phyloP scores from a whole-genome alignment of 805 yeast genomes.

The Schizosaccharomyces octosporus region DNA sequence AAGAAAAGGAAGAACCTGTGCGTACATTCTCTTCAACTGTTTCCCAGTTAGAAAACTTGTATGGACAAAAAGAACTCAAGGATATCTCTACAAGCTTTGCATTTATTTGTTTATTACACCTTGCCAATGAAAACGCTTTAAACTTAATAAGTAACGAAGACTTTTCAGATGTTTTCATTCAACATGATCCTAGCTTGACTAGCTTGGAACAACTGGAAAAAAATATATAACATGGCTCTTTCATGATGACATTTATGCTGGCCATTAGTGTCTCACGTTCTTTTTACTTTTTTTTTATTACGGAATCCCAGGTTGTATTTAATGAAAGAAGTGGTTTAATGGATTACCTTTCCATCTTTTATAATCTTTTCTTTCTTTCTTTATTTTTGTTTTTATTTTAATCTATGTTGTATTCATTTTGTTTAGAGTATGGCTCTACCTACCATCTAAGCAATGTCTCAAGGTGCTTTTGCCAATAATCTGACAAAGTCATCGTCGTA shows the following conservation, averaged over 20 bases:
- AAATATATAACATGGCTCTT: not conserved
- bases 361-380: too few relatives aligned
- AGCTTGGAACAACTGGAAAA: not conserved
- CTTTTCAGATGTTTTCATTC: conserved; percentile 10
- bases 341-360: too few relatives aligned
- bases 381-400: too few relatives aligned
- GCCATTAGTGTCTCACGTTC: not conserved
- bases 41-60: conserved; percentile 24
- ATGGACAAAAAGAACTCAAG: conserved; percentile 28
- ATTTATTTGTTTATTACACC: conserved; percentile 58
- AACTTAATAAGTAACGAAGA: conserved; percentile 24
- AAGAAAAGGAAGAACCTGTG: conserved; percentile 3
- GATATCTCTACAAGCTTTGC: conserved; percentile 69
- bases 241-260: not conserved
- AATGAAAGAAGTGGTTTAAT: too few relatives aligned
- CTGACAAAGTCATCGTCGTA: too few relatives aligned
- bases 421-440: too few relatives aligned
- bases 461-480: too few relatives aligned
- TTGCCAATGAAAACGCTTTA: conserved; percentile 69
- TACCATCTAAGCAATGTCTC: too few relatives aligned
- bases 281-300: too few relatives aligned
- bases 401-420: too few relatives aligned
- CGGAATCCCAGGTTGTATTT: too few relatives aligned
- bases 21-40: conserved; percentile 20
- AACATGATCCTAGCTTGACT: conserved; percentile 5